phyloP scores from a whole-genome alignment of 371 early-diverging fungal genomes.

The Mucor indicus region DNA sequence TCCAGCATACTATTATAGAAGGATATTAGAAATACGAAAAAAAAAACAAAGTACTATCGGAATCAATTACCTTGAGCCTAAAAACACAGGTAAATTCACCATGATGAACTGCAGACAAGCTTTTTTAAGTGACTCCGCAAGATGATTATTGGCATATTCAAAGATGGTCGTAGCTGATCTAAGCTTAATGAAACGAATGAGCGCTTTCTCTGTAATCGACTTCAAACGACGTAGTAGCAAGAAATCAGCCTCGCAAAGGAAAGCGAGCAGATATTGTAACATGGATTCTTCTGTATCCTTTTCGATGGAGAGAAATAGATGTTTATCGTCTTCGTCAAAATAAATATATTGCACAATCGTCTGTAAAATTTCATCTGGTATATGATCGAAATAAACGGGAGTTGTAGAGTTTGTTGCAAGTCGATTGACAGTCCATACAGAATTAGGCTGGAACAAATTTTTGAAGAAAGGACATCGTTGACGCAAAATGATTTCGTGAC shows the following conservation, averaged over 20 bases:
- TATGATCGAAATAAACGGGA: constrained; percentile 49
- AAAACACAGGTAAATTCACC: constrained; percentile 58
- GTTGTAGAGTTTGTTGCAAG: constrained; percentile 11
- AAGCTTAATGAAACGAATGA: constrained; percentile 49
- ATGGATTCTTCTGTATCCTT: constrained; percentile 47
- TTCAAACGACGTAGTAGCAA: constrained; percentile 59
- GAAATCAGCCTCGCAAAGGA: constrained; percentile 65
- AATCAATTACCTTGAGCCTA: constrained; percentile 53
- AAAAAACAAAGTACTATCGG: not conserved
- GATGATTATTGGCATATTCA: constrained; percentile 56
- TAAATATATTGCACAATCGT: constrained; percentile 56
- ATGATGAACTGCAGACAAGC: constrained; percentile 60
- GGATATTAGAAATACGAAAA: no score
- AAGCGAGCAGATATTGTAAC: constrained; percentile 48
- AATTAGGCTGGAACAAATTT: constrained; percentile 48
- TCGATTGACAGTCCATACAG: constrained; percentile 53
- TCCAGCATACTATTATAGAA: constrained; percentile 22
- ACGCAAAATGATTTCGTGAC: constrained; percentile 58
- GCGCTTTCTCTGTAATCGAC: constrained; percentile 44
- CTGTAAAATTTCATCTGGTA: constrained; percentile 40
- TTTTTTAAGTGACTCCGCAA: constrained; percentile 46
- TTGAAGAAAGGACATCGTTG: constrained; percentile 67
- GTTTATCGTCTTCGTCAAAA: constrained; percentile 34
- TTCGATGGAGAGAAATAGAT: constrained; percentile 36
- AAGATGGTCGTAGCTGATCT: constrained; percentile 50